A percentile compares a stretch with the other conserved stretches of the same genome.
Evolutionary conservation across 2,329 filamentous ascomycete species (phyloP).

Genomic region (Alternaria sp.): DNA sequence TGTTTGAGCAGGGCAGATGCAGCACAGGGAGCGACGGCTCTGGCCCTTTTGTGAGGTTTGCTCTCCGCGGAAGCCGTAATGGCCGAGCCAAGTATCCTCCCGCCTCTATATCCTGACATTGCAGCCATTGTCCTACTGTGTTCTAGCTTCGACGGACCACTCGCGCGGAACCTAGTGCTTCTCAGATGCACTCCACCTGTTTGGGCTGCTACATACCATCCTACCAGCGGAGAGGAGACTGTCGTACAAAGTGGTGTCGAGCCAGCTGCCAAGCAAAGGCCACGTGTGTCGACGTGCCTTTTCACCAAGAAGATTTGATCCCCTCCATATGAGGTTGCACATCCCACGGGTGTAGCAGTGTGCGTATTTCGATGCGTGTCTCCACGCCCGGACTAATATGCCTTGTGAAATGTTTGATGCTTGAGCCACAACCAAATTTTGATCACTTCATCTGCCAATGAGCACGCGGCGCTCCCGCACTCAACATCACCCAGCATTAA

Average conservation of each 20-base stretch:
- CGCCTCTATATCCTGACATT: conserved; percentile 3
- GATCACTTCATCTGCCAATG: conserved; percentile 4
- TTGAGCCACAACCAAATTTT: conserved; percentile 6
- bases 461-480: conserved; percentile 1
- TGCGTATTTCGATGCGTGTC: neutral
- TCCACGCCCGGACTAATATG: neutral
- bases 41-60: conserved; percentile 1
- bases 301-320: neutral
- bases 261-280: neutral
- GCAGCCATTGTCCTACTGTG: conserved; percentile 8
- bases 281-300: neutral
- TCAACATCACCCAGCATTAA: conserved; percentile 3
- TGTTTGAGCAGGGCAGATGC: conserved; percentile 2
- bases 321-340: neutral
- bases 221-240: neutral
- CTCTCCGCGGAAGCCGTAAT: conserved; percentile 12
- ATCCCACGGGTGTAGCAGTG: neutral
- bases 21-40: neutral
- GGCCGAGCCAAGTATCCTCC: conserved; percentile 2
- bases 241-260: neutral
- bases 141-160: conserved; percentile 4
- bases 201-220: neutral
- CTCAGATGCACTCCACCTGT: neutral
- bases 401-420: neutral
- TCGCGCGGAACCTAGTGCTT: neutral